These are phyloP conservation scores for Neonectria ditissima DNA, from an alignment of 2,329 filamentous ascomycete species.

Conservation along the genomic window DNA sequence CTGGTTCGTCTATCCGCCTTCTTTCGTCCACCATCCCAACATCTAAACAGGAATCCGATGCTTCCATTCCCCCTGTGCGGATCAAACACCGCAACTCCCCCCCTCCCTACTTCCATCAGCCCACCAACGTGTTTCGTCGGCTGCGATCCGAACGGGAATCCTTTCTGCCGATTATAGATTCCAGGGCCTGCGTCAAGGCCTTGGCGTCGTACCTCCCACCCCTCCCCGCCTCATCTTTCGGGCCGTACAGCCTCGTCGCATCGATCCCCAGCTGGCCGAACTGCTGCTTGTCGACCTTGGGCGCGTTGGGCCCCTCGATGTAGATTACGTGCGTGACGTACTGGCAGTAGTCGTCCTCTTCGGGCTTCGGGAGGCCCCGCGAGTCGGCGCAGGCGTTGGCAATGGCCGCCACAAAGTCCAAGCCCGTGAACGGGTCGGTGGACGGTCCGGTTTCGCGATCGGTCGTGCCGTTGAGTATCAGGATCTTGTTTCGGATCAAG, in stretches of 20 bases:
- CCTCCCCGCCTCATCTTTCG: slow-evolving; percentile 57
- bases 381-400: slow-evolving; percentile 79
- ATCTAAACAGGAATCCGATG: neutral
- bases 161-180: slow-evolving; percentile 77
- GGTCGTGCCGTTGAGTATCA: slow-evolving; percentile 85
- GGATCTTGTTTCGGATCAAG: slow-evolving; percentile 73
- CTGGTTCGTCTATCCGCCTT: neutral
- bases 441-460: slow-evolving; percentile 89
- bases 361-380: slow-evolving; percentile 58
- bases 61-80: neutral
- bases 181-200: slow-evolving; percentile 79
- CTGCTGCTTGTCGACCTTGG: slow-evolving; percentile 74
- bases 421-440: slow-evolving; percentile 72
- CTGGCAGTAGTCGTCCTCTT: slow-evolving; percentile 63
- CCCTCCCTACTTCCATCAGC: slow-evolving; percentile 30
- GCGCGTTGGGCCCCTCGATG: slow-evolving; percentile 77
- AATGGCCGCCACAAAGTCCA: slow-evolving; percentile 86
- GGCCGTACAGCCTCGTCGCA: slow-evolving; percentile 80
- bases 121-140: slow-evolving; percentile 59
- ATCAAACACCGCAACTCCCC: neutral
- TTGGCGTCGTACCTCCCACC: slow-evolving; percentile 79
- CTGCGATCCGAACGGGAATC: slow-evolving; percentile 53
- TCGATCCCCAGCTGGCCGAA: slow-evolving; percentile 79
- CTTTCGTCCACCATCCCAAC: neutral
- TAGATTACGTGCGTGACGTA: slow-evolving; percentile 91